Conservation (phyloP, 306 rosid genomes). For the Amphicarpaea edgeworthii region DNA sequence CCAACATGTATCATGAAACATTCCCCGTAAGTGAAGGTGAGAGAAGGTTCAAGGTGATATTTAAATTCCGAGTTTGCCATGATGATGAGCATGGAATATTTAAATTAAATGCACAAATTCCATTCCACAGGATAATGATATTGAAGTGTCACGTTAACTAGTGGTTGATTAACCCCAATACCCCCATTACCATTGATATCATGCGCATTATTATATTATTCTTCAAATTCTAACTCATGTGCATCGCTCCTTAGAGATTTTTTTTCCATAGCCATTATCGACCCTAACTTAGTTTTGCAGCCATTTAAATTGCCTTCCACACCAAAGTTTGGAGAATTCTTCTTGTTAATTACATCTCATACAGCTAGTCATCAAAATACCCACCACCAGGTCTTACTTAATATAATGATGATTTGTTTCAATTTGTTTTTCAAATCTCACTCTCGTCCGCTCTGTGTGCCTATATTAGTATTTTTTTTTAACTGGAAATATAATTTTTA, state of each 20-base stretch:
- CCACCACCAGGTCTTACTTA: not conserved
- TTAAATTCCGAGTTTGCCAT: not conserved
- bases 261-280: slow-evolving; percentile 11
- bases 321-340: not conserved
- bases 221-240: slow-evolving; percentile 25
- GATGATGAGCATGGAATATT: not conserved
- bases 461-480: no score
- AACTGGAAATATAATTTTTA: no score
- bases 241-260: slow-evolving; percentile 26
- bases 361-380: no score
- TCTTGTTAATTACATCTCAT: not conserved
- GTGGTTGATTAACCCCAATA: slow-evolving; percentile 39
- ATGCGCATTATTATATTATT: slow-evolving; percentile 46
- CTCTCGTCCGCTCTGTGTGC: no score
- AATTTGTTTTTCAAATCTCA: no score
- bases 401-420: no score
- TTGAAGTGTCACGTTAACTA: slow-evolving; percentile 4
- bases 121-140: slow-evolving; percentile 27
- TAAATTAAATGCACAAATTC: slow-evolving; percentile 20
- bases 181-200: not conserved
- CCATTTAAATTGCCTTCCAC: slow-evolving; percentile 21
- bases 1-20: not conserved
- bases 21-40: not conserved
- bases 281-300: not conserved
- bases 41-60: not conserved